Evolutionary conservation across 2,329 filamentous ascomycete species (phyloP).

Genomic region (Coniochaeta sp.): DNA sequence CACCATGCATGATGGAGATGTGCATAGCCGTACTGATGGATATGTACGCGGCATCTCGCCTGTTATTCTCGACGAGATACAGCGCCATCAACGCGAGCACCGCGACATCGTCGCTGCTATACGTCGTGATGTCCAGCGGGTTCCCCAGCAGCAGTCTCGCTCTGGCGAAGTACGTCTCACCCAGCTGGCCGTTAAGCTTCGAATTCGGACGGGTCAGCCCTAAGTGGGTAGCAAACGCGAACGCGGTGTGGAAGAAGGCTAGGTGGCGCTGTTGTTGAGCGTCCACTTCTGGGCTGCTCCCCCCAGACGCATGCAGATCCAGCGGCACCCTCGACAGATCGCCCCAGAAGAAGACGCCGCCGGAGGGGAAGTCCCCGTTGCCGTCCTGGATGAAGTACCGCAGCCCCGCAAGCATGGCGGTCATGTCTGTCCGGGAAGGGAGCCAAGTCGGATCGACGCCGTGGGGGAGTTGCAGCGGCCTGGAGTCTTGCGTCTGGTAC

Average conservation of each 20-base stretch:
- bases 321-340: background rate
- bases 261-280: constrained; percentile 26
- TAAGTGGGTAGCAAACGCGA: constrained; percentile 32
- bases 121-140: constrained; percentile 34
- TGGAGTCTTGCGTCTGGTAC: constrained; percentile 41
- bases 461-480: constrained; percentile 25
- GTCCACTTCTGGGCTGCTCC: background rate
- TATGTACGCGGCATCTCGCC: constrained; percentile 40
- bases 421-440: constrained; percentile 28
- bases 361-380: constrained; percentile 30
- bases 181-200: constrained; percentile 23
- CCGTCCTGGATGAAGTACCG: constrained; percentile 39
- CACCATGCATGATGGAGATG: constrained; percentile 40
- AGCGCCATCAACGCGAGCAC: constrained; percentile 39
- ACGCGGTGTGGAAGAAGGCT: constrained; percentile 37
- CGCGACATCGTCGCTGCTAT: constrained; percentile 35
- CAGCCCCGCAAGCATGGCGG: constrained; percentile 30
- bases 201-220: constrained; percentile 21
- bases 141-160: constrained; percentile 38
- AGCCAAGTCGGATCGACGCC: constrained; percentile 32
- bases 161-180: constrained; percentile 37
- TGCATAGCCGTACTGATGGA: constrained; percentile 40
- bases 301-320: background rate
- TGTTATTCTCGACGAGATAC: constrained; percentile 42
- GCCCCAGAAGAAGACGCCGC: constrained; percentile 41